Evolutionary conservation across 2,329 filamentous ascomycete species (phyloP).

Genomic region (Neonectria faginata): DNA sequence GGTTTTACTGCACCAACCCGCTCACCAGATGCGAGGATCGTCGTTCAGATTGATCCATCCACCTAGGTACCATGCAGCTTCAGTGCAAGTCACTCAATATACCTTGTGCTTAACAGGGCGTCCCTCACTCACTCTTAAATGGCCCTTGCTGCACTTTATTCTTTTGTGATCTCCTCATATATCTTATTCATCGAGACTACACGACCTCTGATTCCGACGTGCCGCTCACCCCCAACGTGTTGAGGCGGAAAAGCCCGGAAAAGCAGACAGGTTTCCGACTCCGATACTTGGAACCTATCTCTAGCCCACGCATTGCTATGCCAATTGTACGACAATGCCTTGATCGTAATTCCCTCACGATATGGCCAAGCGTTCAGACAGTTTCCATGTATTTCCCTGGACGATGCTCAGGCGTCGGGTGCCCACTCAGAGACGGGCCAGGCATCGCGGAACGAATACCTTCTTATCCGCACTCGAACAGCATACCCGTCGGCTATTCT

Average conservation of each 20-base stretch:
- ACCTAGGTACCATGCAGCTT: not conserved
- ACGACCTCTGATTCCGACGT: not conserved
- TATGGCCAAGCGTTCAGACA: not conserved
- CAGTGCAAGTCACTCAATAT: not conserved
- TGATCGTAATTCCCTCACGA: not conserved
- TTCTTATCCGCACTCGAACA: not conserved
- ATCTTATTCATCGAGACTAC: not conserved
- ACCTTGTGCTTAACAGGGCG: not conserved
- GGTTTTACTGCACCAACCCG: not conserved
- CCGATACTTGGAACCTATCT: not conserved
- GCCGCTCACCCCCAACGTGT: not conserved
- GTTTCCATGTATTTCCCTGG: not conserved
- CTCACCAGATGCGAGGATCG: not conserved
- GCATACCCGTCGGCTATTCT: constrained; percentile 10
- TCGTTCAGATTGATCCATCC: not conserved
- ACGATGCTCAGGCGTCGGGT: no score
- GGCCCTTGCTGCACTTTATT: not conserved
- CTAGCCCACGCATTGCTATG: not conserved
- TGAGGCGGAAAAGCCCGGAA: constrained; percentile 4
- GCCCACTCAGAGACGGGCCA: not conserved
- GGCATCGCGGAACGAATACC: not conserved
- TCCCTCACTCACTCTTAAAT: not conserved
- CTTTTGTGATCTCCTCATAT: not conserved
- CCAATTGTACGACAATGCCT: not conserved
- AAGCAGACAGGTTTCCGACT: not conserved